phyloP scores from a whole-genome alignment of 371 early-diverging fungal genomes.

The Lichtheimia ramosa region DNA sequence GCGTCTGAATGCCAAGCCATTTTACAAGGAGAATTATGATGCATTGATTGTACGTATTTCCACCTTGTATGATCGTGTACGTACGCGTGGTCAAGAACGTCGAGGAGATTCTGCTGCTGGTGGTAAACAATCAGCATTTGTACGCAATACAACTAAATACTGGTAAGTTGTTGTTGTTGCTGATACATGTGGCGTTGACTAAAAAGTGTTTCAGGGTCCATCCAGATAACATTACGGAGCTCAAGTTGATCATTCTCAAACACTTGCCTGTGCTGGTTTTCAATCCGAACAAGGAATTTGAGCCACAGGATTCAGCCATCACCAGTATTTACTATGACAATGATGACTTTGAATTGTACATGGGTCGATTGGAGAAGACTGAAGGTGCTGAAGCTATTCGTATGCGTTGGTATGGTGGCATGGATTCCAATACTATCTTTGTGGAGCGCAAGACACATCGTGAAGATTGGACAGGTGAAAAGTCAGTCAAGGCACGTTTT shows the following conservation, averaged over 20 bases:
- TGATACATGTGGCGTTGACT: background rate
- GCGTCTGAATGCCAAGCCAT: conserved; percentile 84
- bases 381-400: conserved; percentile 95
- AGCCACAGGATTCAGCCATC: conserved; percentile 86
- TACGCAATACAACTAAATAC: conserved; percentile 94
- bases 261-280: conserved; percentile 97
- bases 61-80: conserved; percentile 86
- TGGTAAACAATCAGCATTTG: conserved; percentile 67
- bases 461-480: conserved; percentile 98
- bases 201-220: conserved; percentile 75
- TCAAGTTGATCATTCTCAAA: conserved; percentile 92
- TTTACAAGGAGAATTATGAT: conserved; percentile 92
- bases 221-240: conserved; percentile 96
- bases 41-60: conserved; percentile 88
- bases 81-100: conserved; percentile 77
- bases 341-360: conserved; percentile 90
- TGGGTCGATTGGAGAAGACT: conserved; percentile 90
- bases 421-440: conserved; percentile 85
- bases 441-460: conserved; percentile 98
- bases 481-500: conserved; percentile 95
- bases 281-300: conserved; percentile 76
- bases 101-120: conserved; percentile 54
- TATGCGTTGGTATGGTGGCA: conserved; percentile 97
- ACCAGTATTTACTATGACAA: conserved; percentile 99
- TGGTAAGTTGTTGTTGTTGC: conserved; percentile 54